Evolutionary conservation across 257 asterid genomes (phyloP).

Genomic region (Fraxinus pennsylvanica): DNA sequence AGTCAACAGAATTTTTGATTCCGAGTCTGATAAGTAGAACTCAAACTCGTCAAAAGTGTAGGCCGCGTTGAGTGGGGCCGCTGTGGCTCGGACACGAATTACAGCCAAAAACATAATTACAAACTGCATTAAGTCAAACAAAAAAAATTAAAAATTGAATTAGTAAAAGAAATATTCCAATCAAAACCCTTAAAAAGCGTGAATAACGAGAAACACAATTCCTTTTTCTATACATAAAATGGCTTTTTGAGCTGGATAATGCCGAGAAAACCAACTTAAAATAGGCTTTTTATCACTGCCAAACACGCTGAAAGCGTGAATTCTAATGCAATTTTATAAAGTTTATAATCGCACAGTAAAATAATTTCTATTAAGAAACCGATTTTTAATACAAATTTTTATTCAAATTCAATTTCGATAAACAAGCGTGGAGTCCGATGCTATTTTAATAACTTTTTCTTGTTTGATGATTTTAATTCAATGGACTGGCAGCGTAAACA

Average conservation of each 20-base stretch:
- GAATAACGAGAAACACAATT: too few relatives aligned
- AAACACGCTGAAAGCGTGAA: not conserved
- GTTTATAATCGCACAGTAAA: not conserved
- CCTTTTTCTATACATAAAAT: too few relatives aligned
- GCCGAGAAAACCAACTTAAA: too few relatives aligned
- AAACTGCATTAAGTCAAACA: slow-evolving; percentile 50
- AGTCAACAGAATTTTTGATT: slow-evolving; percentile 67
- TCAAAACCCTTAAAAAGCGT: slow-evolving; percentile 6
- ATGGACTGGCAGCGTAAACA: not conserved
- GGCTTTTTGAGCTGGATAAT: too few relatives aligned
- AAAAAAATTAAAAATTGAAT: not conserved
- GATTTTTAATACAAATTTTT: too few relatives aligned
- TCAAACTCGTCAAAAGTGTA: slow-evolving; percentile 91
- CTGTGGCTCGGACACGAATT: slow-evolving; percentile 85
- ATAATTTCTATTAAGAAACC: not conserved
- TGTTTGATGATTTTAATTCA: too few relatives aligned
- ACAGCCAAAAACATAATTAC: slow-evolving; percentile 80
- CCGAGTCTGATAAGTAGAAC: slow-evolving; percentile 84
- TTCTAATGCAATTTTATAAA: not conserved
- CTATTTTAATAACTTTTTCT: too few relatives aligned
- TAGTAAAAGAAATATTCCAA: not conserved
- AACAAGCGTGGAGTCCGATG: not conserved
- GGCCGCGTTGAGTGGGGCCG: slow-evolving; percentile 89
- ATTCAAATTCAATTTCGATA: not conserved
- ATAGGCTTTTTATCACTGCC: too few relatives aligned